Percentiles rank a stretch among this genome's conserved stretches.
phyloP scores from a whole-genome alignment of 2,329 filamentous ascomycete genomes.

The Aspergillus bombycis region DNA sequence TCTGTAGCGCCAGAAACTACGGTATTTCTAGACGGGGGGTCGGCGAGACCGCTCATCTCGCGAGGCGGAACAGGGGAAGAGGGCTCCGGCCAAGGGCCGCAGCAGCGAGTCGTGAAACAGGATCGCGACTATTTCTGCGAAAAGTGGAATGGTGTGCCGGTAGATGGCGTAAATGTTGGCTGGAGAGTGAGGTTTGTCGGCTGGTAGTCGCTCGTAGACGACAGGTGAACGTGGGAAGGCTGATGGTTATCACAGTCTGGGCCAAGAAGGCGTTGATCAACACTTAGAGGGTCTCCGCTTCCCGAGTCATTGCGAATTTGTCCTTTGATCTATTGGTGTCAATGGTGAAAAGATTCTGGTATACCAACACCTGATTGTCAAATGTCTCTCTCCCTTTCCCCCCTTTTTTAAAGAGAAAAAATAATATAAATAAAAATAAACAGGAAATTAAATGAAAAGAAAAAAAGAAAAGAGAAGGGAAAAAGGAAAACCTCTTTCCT shows the following conservation, averaged over 20 bases:
- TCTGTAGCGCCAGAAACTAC: conserved; percentile 45
- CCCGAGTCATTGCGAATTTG: conserved; percentile 33
- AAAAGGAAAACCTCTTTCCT: not conserved
- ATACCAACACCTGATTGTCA: conserved; percentile 10
- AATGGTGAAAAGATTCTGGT: conserved; percentile 14
- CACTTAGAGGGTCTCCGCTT: conserved; percentile 29
- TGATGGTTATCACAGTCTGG: conserved; percentile 25
- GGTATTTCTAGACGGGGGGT: conserved; percentile 48
- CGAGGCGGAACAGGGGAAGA: conserved; percentile 25
- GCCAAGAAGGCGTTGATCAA: conserved; percentile 36
- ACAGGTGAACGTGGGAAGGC: conserved; percentile 32
- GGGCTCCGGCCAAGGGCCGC: conserved; percentile 20
- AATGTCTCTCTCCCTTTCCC: conserved; percentile 4
- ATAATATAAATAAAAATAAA: too few species aligned
- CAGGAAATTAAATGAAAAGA: too few species aligned
- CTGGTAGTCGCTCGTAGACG: conserved; percentile 25
- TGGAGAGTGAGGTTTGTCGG: conserved; percentile 19
- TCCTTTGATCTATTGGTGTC: conserved; percentile 16
- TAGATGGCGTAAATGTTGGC: conserved; percentile 13
- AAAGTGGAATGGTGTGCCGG: not conserved
- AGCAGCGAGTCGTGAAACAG: conserved; percentile 15
- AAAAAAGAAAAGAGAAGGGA: not conserved
- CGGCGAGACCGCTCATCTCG: conserved; percentile 46
- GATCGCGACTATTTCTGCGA: conserved; percentile 4
- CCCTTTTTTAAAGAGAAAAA: not conserved